These are phyloP conservation scores for Neurospora sp. DNA, from an alignment of 495 filamentous ascomycete genomes.

Conservation along the genomic window DNA sequence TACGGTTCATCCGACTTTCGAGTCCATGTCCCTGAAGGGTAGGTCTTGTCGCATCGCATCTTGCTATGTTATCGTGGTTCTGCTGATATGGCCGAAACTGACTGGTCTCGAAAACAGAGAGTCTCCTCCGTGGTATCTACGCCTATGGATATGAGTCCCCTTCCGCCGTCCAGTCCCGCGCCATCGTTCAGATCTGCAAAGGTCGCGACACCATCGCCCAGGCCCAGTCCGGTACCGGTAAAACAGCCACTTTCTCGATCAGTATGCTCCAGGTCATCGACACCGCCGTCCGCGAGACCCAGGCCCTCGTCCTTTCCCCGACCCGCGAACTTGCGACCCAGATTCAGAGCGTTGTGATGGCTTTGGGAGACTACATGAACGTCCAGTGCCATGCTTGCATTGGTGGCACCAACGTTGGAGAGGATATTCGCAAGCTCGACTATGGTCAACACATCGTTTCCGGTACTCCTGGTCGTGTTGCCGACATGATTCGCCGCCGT, in stretches of 20 bases:
- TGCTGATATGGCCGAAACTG: neutral
- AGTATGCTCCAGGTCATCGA: conserved; percentile 97
- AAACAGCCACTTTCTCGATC: conserved; percentile 98
- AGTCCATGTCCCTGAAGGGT: conserved; percentile 59
- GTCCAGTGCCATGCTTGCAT: conserved; percentile 99
- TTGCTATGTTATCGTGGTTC: neutral
- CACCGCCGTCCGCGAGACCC: conserved; percentile 82
- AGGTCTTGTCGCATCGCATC: neutral
- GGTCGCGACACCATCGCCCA: conserved; percentile 97
- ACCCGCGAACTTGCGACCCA: conserved; percentile 97
- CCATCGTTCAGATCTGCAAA: conserved; percentile 98
- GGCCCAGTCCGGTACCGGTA: conserved; percentile 98
- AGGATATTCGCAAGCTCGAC: conserved; percentile 93
- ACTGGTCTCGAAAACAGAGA: conserved; percentile 41
- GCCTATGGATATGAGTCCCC: conserved; percentile 98
- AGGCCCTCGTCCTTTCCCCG: conserved; percentile 91
- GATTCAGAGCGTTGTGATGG: conserved; percentile 98
- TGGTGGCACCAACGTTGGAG: conserved; percentile 93
- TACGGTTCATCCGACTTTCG: conserved; percentile 58
- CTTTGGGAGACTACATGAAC: conserved; percentile 98
- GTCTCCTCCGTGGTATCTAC: conserved; percentile 92
- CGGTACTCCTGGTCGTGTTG: conserved; percentile 93
- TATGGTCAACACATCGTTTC: conserved; percentile 95
- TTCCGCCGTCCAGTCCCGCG: conserved; percentile 91
- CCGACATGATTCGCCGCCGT: conserved; percentile 97